phyloP scores from a whole-genome alignment of 169 alveolate genomes.

The Plasmodium sp. region DNA sequence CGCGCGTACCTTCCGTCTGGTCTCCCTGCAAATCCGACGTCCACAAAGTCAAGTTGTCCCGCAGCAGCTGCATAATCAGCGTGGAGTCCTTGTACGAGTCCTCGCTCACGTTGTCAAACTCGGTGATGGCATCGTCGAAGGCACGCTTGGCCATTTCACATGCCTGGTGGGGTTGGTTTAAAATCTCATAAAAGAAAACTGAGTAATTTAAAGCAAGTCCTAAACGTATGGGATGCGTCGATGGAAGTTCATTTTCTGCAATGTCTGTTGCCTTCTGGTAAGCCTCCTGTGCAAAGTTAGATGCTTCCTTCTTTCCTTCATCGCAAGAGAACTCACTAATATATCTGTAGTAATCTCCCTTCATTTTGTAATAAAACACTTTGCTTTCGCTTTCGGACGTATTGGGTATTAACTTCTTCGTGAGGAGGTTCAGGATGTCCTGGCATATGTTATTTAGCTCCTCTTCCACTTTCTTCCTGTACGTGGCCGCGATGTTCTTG shows the following conservation, averaged over 20 bases:
- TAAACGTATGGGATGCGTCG: constrained; percentile 98
- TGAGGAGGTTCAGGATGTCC: constrained; percentile 92
- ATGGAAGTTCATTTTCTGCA: constrained; percentile 94
- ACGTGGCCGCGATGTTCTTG: constrained; percentile 93
- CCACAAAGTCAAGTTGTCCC: constrained; percentile 98
- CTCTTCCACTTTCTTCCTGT: constrained; percentile 94
- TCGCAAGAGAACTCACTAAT: constrained; percentile 97
- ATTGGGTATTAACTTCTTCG: constrained; percentile 92
- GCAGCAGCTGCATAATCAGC: constrained; percentile 95
- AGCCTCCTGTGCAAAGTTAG: constrained; percentile 97
- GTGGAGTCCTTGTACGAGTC: constrained; percentile 97
- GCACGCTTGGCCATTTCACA: constrained; percentile 98
- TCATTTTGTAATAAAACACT: constrained; percentile 99
- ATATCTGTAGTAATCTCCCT: constrained; percentile 99
- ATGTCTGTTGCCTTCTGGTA: constrained; percentile 97
- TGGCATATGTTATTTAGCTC: constrained; percentile 95
- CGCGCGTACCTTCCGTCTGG: constrained; percentile 41
- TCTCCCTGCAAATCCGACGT: constrained; percentile 93
- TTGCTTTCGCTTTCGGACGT: constrained; percentile 93
- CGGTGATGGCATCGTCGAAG: constrained; percentile 97
- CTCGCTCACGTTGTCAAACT: constrained; percentile 94
- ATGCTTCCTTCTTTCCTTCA: constrained; percentile 94
- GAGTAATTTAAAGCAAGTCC: constrained; percentile 99
- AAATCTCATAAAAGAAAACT: constrained; percentile 98
- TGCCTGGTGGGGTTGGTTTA: constrained; percentile 98